Percentiles rank a stretch among this genome's conserved stretches.
These are phyloP conservation scores for Calonectria hongkongensis DNA, from an alignment of 2,329 filamentous ascomycete genomes.

Conservation along the genomic window DNA sequence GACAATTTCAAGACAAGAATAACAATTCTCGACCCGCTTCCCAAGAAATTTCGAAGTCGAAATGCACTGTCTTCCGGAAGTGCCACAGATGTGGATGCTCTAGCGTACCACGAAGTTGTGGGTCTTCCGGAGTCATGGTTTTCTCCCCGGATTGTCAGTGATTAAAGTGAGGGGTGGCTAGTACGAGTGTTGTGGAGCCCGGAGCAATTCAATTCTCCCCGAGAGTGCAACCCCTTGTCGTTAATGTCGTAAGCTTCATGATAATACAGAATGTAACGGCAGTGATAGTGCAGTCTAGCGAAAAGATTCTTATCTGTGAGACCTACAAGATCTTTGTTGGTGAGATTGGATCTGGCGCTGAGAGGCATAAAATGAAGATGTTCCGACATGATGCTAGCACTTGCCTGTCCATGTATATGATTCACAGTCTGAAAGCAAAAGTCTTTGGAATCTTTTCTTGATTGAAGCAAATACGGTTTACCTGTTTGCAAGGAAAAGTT, in stretches of 20 bases:
- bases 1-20: no score
- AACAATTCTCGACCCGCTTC: no score
- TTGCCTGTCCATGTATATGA: no score
- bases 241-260: background rate
- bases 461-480: background rate
- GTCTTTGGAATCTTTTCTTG: no score
- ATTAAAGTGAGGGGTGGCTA: background rate
- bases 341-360: background rate
- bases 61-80: no score
- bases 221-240: background rate
- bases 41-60: background rate
- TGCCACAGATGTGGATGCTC: no score
- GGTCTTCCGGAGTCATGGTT: background rate
- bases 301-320: no score
- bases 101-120: background rate
- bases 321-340: background rate
- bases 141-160: background rate
- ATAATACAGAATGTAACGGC: background rate
- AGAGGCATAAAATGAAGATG: no score
- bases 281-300: background rate
- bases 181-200: background rate
- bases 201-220: background rate
- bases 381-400: no score
- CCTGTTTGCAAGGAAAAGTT: background rate
- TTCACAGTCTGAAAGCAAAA: no score